Base-by-base conservation (phyloP, 2,329 filamentous ascomycete genomes). In the Calonectria hawksworthii region DNA sequence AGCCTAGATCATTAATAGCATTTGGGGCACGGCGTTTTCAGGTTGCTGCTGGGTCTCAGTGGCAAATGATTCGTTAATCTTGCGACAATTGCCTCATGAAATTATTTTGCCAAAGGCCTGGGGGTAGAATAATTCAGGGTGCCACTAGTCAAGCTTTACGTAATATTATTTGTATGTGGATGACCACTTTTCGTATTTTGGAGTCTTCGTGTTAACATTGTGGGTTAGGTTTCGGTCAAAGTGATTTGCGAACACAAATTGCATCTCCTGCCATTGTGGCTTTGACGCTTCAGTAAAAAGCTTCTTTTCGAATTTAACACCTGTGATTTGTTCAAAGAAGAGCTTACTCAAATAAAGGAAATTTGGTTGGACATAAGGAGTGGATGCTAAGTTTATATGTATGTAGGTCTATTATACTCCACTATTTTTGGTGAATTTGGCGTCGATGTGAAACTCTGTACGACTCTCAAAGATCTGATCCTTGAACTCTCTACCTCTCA, bases 401-500 rank as follows among this genome's bases (percentile, higher is more conserved):
- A 23, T 51, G n/a, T 51, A 51, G 26, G 14, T 51, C 4, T 51
- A 51, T 28, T 51, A 28, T 14, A 28, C 11, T 51, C 23, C 21
- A 51, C 18, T 47, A 4, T 14, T 10, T n/a, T 21, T n/a, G 21
- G 4, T n/a, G 10, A 8, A 41, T 4, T 2, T 41, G 16, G 18
- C 18, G 21, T n/a, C 8, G 10, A n/a, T n/a, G 21, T n/a, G 21
- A 5, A 47, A 47, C 7, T 21, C 4, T 44, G 11, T 4, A n/a
- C 21, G 6, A n/a, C 18, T 1, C 41, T 47, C 38, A 8, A 16
- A 47, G 41, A 47, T n/a, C 9, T 8, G 7, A 10, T 3, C 7
- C 9, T n/a, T 4, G 10, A 65, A 5, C 38, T 63, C 68, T 44
- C 41, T 44, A 81, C 64, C 75, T 76, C 52, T 84, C 83, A 5